Base-by-base conservation (phyloP, 2,329 filamentous ascomycete species). In the Nemania sp. region DNA sequence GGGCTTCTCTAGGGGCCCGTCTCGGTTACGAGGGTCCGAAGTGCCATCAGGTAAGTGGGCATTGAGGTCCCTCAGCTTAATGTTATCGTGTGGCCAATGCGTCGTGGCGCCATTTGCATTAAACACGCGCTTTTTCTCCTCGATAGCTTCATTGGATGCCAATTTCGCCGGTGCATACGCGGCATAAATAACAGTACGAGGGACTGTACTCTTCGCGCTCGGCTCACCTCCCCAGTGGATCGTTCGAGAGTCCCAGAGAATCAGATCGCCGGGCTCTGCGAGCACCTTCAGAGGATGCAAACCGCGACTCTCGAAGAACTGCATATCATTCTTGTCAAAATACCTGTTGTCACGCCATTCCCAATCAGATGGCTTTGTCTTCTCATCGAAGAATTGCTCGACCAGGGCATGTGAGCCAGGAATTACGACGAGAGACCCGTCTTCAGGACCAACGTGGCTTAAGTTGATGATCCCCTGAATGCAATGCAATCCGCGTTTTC, bases 381-480 rank as follows among this genome's bases (percentile, higher is more conserved):
- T 63, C 30, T 68, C 67, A 15, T 67, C 48, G 51, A 73, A 71
- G 61, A 73, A 74, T 45, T 71, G 57, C 26, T 70, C 68, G 37
- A 67, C 70, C 50, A 64, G 47, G 5, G 24, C 46, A 47, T 62
- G 60, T 5, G 56, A 65, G 7, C 69, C 67, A 37, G 57, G 61
- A 60, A 66, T 72, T 5, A 73, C 68, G 24, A 71, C 66, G 3
- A 72, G 60, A 1, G 70, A 70, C 2, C 70, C 70, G 15, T 72
- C 70, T 7, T 70, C 63, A n/a, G 66, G 64, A 3, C 70, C 70
- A 36, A 66, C 70, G 17, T 68, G 70, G 24, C 58, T 63, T 5
- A 72, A 62, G 61, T 81, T 80, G 2, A 80, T 75, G 0, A 81
- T 68, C 4, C 79, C 79, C 54, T 81, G 78, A 2, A 78, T 68